Base-by-base conservation (phyloP, 345 rosid species). In the Cardamine chenopodiifolia region DNA sequence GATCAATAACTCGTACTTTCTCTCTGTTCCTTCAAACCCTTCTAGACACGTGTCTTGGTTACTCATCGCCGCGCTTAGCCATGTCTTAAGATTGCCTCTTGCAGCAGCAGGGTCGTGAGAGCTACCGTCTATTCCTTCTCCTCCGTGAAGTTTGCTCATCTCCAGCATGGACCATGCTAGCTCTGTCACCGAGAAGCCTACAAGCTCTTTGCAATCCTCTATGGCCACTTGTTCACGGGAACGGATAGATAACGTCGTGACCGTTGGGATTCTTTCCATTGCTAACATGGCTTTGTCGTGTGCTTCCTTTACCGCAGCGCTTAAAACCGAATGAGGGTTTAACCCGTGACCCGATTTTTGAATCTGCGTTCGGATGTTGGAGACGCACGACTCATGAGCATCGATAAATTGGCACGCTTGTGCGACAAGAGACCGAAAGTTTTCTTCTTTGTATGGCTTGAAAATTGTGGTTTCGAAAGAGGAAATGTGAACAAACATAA, bases 31-130 rank as follows among this genome's bases (percentile, higher is more conserved):
- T 73, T 91, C 93, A 32, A 80, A 90, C n/a, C 93, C 97, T 78
- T 94, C 98, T 17, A 94, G 78, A 75, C 98, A 94, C 2, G 98
- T 91, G 62, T 94, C 95, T 77, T 88, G 96, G 80, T 94, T 94
- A 72, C 95, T 89, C 78, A 91, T 76, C 2, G 97, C 95, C 5
- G 98, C 97, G 60, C 97, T 90, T 17, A 91, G 81, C 86, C 96
- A 94, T 28, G 96, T 88, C 63, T 90, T 88, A 11, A 90, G 83
- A 62, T 91, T 88, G 8, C 97, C 97, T 68, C 86, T 83, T 40
- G 81, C 79, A 12, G 49, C 68, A 47, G 75, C 82, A 13, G 2
- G 57, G 1, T 72, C 79, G 31, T 67, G 47, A 12, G 95, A 90
- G 50, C 9, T 14, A 42, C 53, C 74, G 25, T 72, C 77, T 57